Evolutionary conservation across 2,329 filamentous ascomycete genomes (phyloP), one percentile per base, ranked within the genome.

Genomic region (Epichloe sp.): DNA sequence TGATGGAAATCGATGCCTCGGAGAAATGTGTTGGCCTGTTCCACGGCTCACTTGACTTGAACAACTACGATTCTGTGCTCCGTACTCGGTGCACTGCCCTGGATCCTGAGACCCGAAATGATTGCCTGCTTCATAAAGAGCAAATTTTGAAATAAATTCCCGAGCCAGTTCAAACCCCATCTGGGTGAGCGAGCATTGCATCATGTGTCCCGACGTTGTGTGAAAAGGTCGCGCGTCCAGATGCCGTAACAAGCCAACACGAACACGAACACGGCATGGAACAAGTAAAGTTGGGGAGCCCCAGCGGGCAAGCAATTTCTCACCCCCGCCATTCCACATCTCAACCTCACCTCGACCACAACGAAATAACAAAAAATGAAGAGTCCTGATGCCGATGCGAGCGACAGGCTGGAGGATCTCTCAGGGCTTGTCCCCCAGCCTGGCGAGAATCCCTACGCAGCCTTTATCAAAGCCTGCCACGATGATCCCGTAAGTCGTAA

Each of bases 381-480:
- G 50, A 11, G 8, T 14, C 36, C 44, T 14, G 44, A 47, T n/a
- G n/a, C 68, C 2, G 58, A 76, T 42, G 66, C 68, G 14, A 68
- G 64, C 54, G 77, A 77, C 62, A 76, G 73, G 65, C 62, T 78
- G 11, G 72, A 78, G 59, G 75, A 80, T 49, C 63, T 80, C 26
- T 79, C 77, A 1, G 76, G 76, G 14, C 65, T 78, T 47, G 61
- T 66, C 19, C 59, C 74, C 52, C 63, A 69, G 55, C 71, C 74
- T 0, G 77, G 75, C 44, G 77, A 79, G 61, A 94, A 93, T 57
- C 88, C 87, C 1, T 93, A 90, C 63, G 76, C 86, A 57, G 80
- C 82, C 17, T 69, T 94, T 53, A 85, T 95, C 53, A 66, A 76
- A 42, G 76, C 78, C 10, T 88, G 83, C 62, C 68, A 81, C 46